phyloP scores from a whole-genome alignment of 345 rosid genomes.

The Mangifera indica region DNA sequence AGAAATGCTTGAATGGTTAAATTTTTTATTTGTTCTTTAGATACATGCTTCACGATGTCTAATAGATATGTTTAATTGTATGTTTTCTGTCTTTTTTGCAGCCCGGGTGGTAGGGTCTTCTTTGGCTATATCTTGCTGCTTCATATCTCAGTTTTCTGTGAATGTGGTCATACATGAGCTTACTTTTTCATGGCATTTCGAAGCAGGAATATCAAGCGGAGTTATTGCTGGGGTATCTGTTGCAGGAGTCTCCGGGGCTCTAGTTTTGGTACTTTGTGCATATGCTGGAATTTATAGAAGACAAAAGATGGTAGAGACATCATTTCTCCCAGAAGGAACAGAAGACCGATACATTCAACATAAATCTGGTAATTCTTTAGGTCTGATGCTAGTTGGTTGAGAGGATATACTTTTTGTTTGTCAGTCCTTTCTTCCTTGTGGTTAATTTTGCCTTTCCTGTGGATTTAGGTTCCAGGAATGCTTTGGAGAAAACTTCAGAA shows the following conservation, averaged over 20 bases:
- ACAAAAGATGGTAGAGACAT: conserved; percentile 24
- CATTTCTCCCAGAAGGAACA: conserved; percentile 25
- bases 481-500: conserved; percentile 24
- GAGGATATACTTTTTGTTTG: background rate
- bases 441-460: background rate
- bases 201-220: conserved; percentile 37
- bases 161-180: conserved; percentile 7
- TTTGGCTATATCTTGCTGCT: conserved; percentile 12
- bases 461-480: conserved; percentile 21
- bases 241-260: conserved; percentile 32
- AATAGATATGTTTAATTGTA: conserved; percentile 6
- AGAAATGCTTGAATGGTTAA: background rate
- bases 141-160: background rate
- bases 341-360: conserved; percentile 22
- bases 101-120: conserved; percentile 34
- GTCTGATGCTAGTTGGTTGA: background rate
- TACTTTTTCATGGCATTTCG: conserved; percentile 20
- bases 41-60: conserved; percentile 16
- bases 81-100: conserved; percentile 35
- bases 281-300: conserved; percentile 27
- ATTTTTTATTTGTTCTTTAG: background rate
- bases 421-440: background rate
- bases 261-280: conserved; percentile 19
- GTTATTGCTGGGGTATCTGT: conserved; percentile 39
- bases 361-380: conserved; percentile 20